Percentiles rank a stretch among this genome's conserved stretches.
Evolutionary conservation across 441 rosid species (phyloP).

Genomic region (Aquilaria agallochum): DNA sequence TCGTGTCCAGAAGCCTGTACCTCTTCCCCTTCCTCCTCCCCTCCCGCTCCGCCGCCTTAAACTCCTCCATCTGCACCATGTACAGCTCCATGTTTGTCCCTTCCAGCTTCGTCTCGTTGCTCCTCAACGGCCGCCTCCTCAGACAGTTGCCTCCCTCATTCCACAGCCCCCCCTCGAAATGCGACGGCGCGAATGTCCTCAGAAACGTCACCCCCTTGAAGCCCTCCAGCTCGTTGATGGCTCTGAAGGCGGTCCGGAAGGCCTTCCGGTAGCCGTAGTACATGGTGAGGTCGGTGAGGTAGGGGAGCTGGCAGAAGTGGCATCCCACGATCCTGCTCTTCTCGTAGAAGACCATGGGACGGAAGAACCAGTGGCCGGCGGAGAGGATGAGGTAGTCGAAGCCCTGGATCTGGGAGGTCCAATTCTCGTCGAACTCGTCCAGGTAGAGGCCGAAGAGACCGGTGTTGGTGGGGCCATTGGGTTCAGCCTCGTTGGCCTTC

Average conservation of each 20-base stretch:
- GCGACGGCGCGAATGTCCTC: slow-evolving; percentile 48
- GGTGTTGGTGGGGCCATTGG: slow-evolving; percentile 27
- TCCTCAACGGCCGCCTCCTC: slow-evolving; percentile 34
- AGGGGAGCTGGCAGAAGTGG: slow-evolving; percentile 30
- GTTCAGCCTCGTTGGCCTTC: slow-evolving; percentile 27
- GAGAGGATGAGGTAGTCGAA: slow-evolving; percentile 49
- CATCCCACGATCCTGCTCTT: slow-evolving; percentile 34
- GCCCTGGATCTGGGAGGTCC: slow-evolving; percentile 41
- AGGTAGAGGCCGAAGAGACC: slow-evolving; percentile 53
- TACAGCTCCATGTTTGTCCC: slow-evolving; percentile 43
- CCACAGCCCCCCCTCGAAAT: slow-evolving; percentile 63
- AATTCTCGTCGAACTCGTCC: slow-evolving; percentile 37
- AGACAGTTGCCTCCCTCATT: slow-evolving; percentile 54
- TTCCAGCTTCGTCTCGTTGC: slow-evolving; percentile 32
- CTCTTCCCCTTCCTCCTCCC: slow-evolving; percentile 41
- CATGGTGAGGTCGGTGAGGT: slow-evolving; percentile 39
- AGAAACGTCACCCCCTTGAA: slow-evolving; percentile 47
- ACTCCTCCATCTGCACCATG: slow-evolving; percentile 62
- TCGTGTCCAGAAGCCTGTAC: slow-evolving; percentile 45
- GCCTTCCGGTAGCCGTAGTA: slow-evolving; percentile 50
- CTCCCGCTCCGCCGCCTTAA: slow-evolving; percentile 39
- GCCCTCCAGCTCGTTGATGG: slow-evolving; percentile 30
- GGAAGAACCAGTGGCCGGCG: slow-evolving; percentile 53
- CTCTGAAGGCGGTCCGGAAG: slow-evolving; percentile 42
- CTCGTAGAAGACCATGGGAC: slow-evolving; percentile 39